Base-by-base conservation (phyloP, 768 basidiomycete species). In the Tricholoma terreum region DNA sequence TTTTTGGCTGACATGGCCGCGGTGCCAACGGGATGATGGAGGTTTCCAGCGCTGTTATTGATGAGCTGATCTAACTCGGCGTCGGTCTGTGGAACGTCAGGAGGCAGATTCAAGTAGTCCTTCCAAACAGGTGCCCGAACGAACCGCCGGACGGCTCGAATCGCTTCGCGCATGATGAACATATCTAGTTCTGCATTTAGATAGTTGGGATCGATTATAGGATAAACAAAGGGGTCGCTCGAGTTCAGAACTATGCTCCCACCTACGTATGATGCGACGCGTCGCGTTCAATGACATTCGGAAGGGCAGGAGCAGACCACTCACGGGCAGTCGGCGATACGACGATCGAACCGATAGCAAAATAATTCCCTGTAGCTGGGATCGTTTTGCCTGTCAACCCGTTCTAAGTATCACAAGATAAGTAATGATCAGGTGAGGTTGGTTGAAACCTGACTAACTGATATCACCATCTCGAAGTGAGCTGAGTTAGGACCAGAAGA, bases 181-280 rank as follows among this genome's bases (percentile, higher is more conserved):
- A 67, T 34, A 50, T 68, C 70, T 51, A 61, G 33, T 8, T 58
- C 56, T 22, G 59, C 35, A 36, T 52, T 60, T 19, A 76, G 69
- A 69, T 79, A 75, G 54, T 75, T 73, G 0, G 78, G 77, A 62
- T 82, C 71, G 66, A 83, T 79, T 11, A 68, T 27, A 0, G 81
- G 80, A n/a, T n/a, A n/a, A n/a, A n/a, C n/a, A n/a, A n/a, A n/a
- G n/a, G n/a, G n/a, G n/a, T n/a, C n/a, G n/a, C n/a, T n/a, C n/a
- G n/a, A n/a, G n/a, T n/a, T n/a, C n/a, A n/a, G 14, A 4, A 59
- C 62, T 2, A 71, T 40, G 5, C 58, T 63, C 15, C 71, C 71
- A 40, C 68, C 68, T 27, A 62, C 53, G n/a, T n/a, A n/a, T n/a
- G n/a, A n/a, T 3, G 60, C 57, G 6, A 61, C 55, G 4, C 17